These are phyloP conservation scores for Oryza glaberrima DNA, from an alignment of 176 grass and related monocot species.

Conservation along the genomic window DNA sequence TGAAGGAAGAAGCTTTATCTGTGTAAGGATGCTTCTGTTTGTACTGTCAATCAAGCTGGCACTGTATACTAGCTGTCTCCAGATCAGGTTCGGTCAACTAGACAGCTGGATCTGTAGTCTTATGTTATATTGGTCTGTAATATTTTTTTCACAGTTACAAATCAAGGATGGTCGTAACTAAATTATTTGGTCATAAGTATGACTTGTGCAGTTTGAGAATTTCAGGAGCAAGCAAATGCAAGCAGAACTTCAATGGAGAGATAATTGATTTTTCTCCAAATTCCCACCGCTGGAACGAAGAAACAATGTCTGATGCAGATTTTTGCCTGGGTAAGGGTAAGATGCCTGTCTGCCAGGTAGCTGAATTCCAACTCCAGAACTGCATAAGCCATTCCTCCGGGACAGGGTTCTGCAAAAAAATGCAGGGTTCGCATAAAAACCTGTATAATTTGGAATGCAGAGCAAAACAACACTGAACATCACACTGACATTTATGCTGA, in stretches of 20 bases:
- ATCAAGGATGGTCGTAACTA: not conserved
- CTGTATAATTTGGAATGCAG: not conserved
- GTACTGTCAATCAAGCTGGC: not conserved
- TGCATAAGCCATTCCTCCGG: not conserved
- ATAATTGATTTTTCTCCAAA: not conserved
- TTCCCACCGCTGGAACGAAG: not conserved
- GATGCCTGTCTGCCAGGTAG: not conserved
- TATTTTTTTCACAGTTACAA: not conserved
- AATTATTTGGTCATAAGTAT: constrained; percentile 9
- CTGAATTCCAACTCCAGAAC: not conserved
- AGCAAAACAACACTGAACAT: not conserved
- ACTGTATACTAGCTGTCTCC: not conserved
- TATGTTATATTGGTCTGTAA: not conserved
- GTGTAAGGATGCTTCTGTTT: constrained; percentile 26
- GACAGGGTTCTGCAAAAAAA: not conserved
- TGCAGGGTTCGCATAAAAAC: not conserved
- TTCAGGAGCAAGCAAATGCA: not conserved
- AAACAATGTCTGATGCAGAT: not conserved
- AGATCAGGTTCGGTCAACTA: not conserved
- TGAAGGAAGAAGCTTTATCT: constrained; percentile 74
- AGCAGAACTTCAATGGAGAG: not conserved
- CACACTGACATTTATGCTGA: not conserved
- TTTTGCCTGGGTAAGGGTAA: not conserved
- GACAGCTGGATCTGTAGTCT: not conserved
- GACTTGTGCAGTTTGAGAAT: constrained; percentile 9